A percentile compares a stretch with the other conserved stretches of the same genome.
Conservation (phyloP, 2,329 filamentous ascomycete genomes). For the Cercospora zeae-maydis region DNA sequence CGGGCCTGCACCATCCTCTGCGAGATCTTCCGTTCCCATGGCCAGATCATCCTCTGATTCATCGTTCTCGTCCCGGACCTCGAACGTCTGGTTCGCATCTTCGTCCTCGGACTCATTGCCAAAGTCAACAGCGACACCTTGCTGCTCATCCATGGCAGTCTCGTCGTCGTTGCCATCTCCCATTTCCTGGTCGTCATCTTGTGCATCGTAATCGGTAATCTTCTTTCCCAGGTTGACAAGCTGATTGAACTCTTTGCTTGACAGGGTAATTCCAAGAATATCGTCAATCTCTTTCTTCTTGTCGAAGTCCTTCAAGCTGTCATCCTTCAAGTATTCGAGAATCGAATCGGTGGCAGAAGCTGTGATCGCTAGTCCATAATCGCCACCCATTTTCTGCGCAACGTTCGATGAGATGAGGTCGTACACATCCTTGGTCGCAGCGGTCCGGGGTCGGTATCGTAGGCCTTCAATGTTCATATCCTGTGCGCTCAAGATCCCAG, state of each 20-base stretch:
- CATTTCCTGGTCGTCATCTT: conserved; percentile 91
- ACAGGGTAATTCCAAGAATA: conserved; percentile 76
- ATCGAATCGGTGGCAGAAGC: conserved; percentile 90
- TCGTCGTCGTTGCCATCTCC: conserved; percentile 63
- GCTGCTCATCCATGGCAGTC: conserved; percentile 82
- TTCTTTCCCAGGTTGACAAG: conserved; percentile 95
- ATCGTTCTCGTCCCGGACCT: conserved; percentile 76
- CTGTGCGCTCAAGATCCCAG: conserved; percentile 76
- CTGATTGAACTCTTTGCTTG: conserved; percentile 92
- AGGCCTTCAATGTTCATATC: conserved; percentile 89
- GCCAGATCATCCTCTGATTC: conserved; percentile 68
- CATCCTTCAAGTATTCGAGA: conserved; percentile 88
- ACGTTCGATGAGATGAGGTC: conserved; percentile 91
- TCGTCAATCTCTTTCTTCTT: conserved; percentile 98
- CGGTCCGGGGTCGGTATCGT: conserved; percentile 84
- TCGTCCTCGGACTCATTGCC: conserved; percentile 80
- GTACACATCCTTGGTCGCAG: conserved; percentile 87
- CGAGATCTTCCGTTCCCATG: conserved; percentile 36
- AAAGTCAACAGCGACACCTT: conserved; percentile 96
- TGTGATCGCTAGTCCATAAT: conserved; percentile 87
- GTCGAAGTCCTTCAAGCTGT: conserved; percentile 92
- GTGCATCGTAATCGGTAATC: conserved; percentile 95
- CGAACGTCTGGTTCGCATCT: conserved; percentile 74
- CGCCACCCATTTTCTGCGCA: conserved; percentile 81
- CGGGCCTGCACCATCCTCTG: conserved; percentile 47